Conservation (phyloP, 495 filamentous ascomycete species). For the Lasiosphaeria ovina region DNA sequence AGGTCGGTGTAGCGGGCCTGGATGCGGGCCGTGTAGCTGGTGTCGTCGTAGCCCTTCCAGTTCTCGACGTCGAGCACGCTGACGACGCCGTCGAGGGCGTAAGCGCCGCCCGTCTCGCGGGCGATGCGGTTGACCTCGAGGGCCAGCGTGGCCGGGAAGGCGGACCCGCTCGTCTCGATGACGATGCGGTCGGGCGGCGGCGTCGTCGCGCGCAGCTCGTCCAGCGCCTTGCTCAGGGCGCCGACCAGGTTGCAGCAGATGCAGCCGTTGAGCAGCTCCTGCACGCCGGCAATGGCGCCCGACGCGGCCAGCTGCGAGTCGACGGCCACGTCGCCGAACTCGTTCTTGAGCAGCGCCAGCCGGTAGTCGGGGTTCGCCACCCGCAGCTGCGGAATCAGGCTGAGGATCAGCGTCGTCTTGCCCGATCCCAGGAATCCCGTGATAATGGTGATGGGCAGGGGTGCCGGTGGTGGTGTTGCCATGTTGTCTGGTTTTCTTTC, state of each 20-base stretch:
- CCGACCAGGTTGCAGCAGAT: conserved; percentile 99
- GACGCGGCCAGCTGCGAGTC: conserved; percentile 86
- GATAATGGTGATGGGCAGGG: conserved; percentile 88
- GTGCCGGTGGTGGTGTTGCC: background rate
- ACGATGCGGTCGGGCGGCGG: conserved; percentile 75
- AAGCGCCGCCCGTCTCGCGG: conserved; percentile 58
- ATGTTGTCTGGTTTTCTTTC: background rate
- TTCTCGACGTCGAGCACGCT: conserved; percentile 96
- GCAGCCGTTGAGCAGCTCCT: conserved; percentile 91
- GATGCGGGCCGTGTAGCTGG: conserved; percentile 78
- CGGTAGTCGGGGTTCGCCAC: conserved; percentile 62
- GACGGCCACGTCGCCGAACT: conserved; percentile 91
- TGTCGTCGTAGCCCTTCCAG: conserved; percentile 94
- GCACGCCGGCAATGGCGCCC: conserved; percentile 79
- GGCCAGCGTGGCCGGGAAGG: conserved; percentile 87
- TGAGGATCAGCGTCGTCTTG: conserved; percentile 89
- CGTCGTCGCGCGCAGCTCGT: conserved; percentile 58
- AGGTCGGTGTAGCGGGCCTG: conserved; percentile 90
- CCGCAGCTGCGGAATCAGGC: conserved; percentile 83
- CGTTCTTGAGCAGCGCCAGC: conserved; percentile 95
- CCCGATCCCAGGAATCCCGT: conserved; percentile 94
- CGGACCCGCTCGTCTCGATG: conserved; percentile 85
- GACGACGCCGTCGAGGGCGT: conserved; percentile 84
- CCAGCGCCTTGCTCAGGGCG: conserved; percentile 75
- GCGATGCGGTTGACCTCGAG: conserved; percentile 87